Evolutionary conservation across 108 stramenopile genomes (phyloP), one percentile per base, ranked within the genome.

Genomic region (Cyclotella baltica): DNA sequence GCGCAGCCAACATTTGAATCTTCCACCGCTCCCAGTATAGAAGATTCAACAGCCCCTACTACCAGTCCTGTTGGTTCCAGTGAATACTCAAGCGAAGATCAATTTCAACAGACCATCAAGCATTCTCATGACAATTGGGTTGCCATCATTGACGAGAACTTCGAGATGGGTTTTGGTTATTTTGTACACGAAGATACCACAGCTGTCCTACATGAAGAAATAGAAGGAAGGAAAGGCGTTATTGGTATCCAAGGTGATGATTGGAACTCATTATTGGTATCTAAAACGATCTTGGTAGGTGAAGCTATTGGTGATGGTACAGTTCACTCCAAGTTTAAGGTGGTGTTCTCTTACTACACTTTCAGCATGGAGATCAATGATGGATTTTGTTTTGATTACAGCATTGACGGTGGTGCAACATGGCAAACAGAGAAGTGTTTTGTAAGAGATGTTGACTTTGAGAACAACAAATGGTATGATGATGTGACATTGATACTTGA

Each of bases 311-410:
- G 59, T 15, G 33, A 61, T 34, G 30, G 20, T 33, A 30, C 13
- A 1, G 4, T 61, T 20, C 43, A 64, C 38, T 64, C 63, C 38
- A 64, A 64, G 37, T 64, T 64, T 43, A 64, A 64, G 43, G 63
- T 64, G 8, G 43, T 43, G 38, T 46, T 64, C 5, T 64, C 63
- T 6, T 23, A 27, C 63, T 46, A 64, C 27, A 0, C 63, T 33
- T 29, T 27, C 28, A 27, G 28, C 28, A 46, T 30, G 38, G 20
- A 43, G 0, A 64, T 8, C 40, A 23, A 46, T 2, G 29, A 28
- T 22, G 43, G 23, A 38, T 64, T 43, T 64, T 64, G 63, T 13
- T 27, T 64, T 8, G 63, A 64, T 23, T 64, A 64, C 27, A 64
- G 63, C 23, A 27, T 43, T 28, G 43, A 64, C 29, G 38, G 20